Base-by-base conservation (phyloP, 2,329 filamentous ascomycete genomes). In the Phaeosphaeriaceae sp. region DNA sequence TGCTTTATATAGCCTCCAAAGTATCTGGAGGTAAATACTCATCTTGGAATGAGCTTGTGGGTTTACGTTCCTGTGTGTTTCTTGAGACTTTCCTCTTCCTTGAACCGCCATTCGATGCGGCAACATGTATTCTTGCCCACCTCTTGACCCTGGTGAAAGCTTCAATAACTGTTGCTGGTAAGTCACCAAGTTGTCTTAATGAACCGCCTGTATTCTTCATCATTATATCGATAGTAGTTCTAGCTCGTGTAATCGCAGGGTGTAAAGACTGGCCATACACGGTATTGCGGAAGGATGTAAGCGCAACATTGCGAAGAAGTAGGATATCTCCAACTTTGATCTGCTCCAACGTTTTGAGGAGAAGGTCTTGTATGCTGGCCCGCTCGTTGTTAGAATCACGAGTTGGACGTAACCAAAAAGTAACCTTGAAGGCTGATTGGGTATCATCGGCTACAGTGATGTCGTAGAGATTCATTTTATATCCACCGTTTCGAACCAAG, bases 181-280 rank as follows among this genome's bases (percentile, higher is more conserved):
- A 50, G 1, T 54, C 58, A 9, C 69, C 76, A 61, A 58, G 66
- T 57, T 74, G 68, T 30, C 88, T 69, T 40, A 82, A 79, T 17
- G 74, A 76, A 1, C 76, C 68, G 3, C 76, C 80, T 62, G 74
- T 79, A 47, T 78, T 75, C 17, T 84, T 80, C 61, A 84, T 84
- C 15, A 95, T 73, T 35, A 95, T 74, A 54, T 86, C 81, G 20
- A 93, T 76, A 53, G 81, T 84, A 3, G 91, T 79, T 38, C 67
- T 67, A 18, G 91, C 81, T 58, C 83, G 86, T 6, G 90, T 92
- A 61, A 89, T 81, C 6, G 85, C 84, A 55, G 83, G 83, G 21
- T 88, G 83, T 54, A 97, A 75, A 64, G 88, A 94, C 70, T 95
- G 89, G 0, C 93, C 92, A 62, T 94, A 92, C 0, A 97, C 92